Conservation (phyloP, 78 protist species). For the Chrysochromulina tobinii region DNA sequence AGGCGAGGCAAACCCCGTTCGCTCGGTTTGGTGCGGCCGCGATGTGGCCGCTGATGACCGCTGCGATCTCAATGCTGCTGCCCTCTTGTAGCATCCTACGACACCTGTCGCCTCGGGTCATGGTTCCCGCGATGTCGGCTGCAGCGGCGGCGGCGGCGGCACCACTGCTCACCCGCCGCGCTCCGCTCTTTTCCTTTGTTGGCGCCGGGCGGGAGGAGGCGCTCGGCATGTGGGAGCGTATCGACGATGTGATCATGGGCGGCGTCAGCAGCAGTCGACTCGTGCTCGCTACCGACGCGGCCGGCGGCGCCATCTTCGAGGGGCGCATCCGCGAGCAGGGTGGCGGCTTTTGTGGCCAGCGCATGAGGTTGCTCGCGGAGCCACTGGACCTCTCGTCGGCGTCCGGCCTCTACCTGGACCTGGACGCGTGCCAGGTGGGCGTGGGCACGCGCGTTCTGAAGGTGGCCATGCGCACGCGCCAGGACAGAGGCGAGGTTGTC, state of each 20-base stretch:
- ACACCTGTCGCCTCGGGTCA: too few species aligned
- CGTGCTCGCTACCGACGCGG: neutral
- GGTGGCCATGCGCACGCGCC: neutral
- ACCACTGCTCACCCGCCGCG: too few species aligned
- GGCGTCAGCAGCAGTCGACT: neutral
- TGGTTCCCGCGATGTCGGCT: too few species aligned
- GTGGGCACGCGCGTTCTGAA: neutral
- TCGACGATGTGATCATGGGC: conserved; percentile 9
- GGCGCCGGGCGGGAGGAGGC: neutral
- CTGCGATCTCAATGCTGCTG: too few species aligned
- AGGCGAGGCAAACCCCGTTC: too few species aligned
- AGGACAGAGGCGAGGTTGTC: neutral
- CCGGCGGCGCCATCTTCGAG: neutral
- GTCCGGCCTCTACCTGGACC: neutral
- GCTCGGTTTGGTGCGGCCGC: too few species aligned
- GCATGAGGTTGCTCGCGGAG: neutral
- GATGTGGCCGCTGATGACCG: too few species aligned
- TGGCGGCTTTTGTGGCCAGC: conserved; percentile 14
- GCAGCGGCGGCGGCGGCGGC: too few species aligned
- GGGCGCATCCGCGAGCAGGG: neutral
- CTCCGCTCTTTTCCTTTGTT: neutral
- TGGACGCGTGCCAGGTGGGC: neutral
- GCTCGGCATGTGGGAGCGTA: neutral
- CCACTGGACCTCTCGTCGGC: neutral
- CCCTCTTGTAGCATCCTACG: too few species aligned